Base-by-base conservation (phyloP, 768 basidiomycete species). In the Boletellus sp. region DNA sequence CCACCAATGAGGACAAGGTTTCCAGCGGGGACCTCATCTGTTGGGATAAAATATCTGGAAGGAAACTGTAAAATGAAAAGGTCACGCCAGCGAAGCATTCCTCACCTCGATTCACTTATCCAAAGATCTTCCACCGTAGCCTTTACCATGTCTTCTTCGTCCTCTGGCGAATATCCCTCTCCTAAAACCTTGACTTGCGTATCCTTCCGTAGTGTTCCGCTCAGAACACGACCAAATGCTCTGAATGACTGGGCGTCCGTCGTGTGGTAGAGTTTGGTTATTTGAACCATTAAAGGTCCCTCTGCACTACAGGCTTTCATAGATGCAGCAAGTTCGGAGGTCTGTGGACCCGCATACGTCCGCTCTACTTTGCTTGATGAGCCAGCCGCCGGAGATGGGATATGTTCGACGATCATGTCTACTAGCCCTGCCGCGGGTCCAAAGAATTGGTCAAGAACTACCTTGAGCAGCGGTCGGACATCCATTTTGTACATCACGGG, bases 401-500 rank as follows among this genome's bases (percentile, higher is more conserved):
- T 82, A 66, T 94, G 82, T 53, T 93, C 84, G 13, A 83, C 83
- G 54, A 98, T 84, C 77, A 99, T 83, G 65, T 99, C 96, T 24
- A 97, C 83, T 56, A 99, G 74, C 1, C 96, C 96, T 1, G 83
- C 86, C 3, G 92, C 75, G 23, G 84, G 81, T 6, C 96, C 94
- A 61, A 99, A 99, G 77, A 99, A 99, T 66, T 97, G 94, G 62
- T 90, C 87, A 52, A 96, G 72, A 12, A 98, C 86, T 34, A 87
- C 91, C 71, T 97, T 96, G 57, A 99, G 74, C 44, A 99, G 73
- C 3, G 96, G 96, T 48, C 95, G 75, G 6, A 94, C 94, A 64
- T 99, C 96, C 92, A 99, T 97, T 75, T 97, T 98, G 78, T 87
- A 99, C 81, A 91, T 87, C 28, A 93, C 77, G 0, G 94, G 87